These are phyloP conservation scores for Monosporascus sp. DNA, from an alignment of 2,329 filamentous ascomycete genomes.

Conservation along the genomic window DNA sequence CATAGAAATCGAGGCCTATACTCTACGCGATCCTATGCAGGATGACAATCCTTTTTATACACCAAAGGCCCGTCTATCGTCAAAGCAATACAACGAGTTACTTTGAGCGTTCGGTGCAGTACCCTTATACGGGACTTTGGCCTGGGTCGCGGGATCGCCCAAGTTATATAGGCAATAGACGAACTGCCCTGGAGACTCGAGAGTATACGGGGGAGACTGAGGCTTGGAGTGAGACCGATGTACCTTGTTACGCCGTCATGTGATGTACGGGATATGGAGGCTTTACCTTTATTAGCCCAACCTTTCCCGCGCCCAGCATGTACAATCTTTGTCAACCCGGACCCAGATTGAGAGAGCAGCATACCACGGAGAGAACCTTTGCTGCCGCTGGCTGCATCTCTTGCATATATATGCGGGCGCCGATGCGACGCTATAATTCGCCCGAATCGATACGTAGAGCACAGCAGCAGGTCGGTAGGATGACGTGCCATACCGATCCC, in stretches of 20 bases:
- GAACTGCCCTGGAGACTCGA: too few species aligned
- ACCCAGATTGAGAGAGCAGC: not conserved
- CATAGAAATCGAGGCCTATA: too few species aligned
- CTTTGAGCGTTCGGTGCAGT: too few species aligned
- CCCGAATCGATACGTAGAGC: constrained; percentile 8
- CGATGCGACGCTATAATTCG: constrained; percentile 22
- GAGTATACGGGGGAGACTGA: too few species aligned
- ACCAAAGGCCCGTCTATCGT: too few species aligned
- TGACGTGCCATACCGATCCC: constrained; percentile 12
- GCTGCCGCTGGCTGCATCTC: constrained; percentile 21
- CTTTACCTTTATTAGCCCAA: too few species aligned
- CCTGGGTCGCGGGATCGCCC: too few species aligned
- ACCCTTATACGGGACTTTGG: too few species aligned
- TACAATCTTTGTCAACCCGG: not conserved
- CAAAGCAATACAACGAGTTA: too few species aligned
- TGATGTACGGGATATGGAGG: too few species aligned
- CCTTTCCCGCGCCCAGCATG: not conserved
- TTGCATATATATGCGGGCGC: constrained; percentile 27
- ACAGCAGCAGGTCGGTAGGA: constrained; percentile 11
- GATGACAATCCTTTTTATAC: too few species aligned
- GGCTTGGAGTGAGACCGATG: not conserved
- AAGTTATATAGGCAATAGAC: not conserved
- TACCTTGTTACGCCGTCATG: not conserved
- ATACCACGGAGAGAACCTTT: not conserved
- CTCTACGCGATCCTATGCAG: too few species aligned